Evolutionary conservation across 2,329 filamentous ascomycete genomes (phyloP).

Genomic region (Arthrobotrys sphaeroides): DNA sequence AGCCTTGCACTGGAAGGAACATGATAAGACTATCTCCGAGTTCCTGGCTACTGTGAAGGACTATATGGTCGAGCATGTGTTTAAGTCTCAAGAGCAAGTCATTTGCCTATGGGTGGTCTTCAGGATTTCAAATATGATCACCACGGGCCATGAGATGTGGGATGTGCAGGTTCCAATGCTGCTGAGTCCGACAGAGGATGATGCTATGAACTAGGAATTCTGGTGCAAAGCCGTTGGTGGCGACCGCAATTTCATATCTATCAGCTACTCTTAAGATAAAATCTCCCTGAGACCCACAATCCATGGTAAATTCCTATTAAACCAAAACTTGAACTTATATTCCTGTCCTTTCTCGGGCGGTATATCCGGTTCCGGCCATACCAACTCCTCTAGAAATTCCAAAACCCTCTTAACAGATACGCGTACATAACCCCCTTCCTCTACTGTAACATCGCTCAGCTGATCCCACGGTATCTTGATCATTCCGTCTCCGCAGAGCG

Average conservation of each 20-base stretch:
- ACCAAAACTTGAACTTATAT: constrained; percentile 25
- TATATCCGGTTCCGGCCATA: constrained; percentile 22
- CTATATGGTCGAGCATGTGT: not conserved
- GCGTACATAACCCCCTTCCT: constrained; percentile 2
- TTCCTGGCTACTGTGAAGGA: not conserved
- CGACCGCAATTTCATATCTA: not conserved
- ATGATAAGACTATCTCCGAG: not conserved
- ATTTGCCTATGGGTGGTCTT: not conserved
- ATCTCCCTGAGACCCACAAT: constrained; percentile 17
- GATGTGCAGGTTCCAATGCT: not conserved
- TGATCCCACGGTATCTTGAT: constrained; percentile 30
- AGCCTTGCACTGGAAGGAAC: not conserved
- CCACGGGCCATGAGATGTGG: not conserved
- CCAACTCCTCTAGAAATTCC: constrained; percentile 4
- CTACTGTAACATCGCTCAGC: constrained; percentile 2
- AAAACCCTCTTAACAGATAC: constrained; percentile 19
- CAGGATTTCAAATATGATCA: not conserved
- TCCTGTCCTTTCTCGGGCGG: not conserved
- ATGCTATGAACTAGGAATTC: too few relatives aligned
- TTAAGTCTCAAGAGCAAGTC: not conserved
- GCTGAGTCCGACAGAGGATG: not conserved
- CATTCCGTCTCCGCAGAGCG: constrained; percentile 13
- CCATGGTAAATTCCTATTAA: constrained; percentile 18
- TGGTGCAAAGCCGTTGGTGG: not conserved
- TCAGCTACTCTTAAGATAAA: not conserved